phyloP scores from a whole-genome alignment of 2,329 filamentous ascomycete species.

The Myriosclerotinia curreyana region DNA sequence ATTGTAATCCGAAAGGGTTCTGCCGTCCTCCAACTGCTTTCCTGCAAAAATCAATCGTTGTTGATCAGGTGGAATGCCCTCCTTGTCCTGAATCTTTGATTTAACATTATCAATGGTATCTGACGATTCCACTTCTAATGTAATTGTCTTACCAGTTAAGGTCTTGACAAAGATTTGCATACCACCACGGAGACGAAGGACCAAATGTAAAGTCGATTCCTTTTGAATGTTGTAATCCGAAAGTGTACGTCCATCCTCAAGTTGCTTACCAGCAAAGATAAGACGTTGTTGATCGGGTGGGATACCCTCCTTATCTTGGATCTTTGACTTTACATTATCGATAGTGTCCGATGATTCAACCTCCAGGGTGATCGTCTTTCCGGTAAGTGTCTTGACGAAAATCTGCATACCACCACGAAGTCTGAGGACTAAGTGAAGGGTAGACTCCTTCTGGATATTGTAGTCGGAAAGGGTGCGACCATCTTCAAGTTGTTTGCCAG shows the following conservation, averaged over 20 bases:
- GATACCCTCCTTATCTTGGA: slow-evolving; percentile 70
- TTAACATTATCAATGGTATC: slow-evolving; percentile 72
- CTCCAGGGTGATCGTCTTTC: slow-evolving; percentile 67
- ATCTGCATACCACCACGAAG: slow-evolving; percentile 79
- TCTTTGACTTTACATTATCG: slow-evolving; percentile 70
- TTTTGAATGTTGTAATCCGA: slow-evolving; percentile 89
- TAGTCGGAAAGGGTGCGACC: slow-evolving; percentile 89
- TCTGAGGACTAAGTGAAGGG: slow-evolving; percentile 75
- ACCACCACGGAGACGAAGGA: slow-evolving; percentile 69
- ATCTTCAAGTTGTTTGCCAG: slow-evolving; percentile 90
- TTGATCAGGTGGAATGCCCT: slow-evolving; percentile 68
- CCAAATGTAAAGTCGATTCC: slow-evolving; percentile 68
- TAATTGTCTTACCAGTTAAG: slow-evolving; percentile 67
- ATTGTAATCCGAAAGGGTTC: slow-evolving; percentile 81
- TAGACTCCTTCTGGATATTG: slow-evolving; percentile 94
- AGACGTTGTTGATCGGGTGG: slow-evolving; percentile 68
- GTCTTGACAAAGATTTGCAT: slow-evolving; percentile 76
- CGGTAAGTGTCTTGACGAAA: slow-evolving; percentile 68
- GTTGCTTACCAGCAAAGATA: slow-evolving; percentile 68
- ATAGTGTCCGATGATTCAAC: slow-evolving; percentile 68
- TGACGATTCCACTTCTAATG: slow-evolving; percentile 63
- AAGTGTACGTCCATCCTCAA: slow-evolving; percentile 75
- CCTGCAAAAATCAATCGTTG: slow-evolving; percentile 69
- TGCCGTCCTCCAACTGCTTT: slow-evolving; percentile 71
- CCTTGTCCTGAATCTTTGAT: slow-evolving; percentile 69